Conservation (phyloP, 768 basidiomycete genomes). For the Tephrocybe sp. region DNA sequence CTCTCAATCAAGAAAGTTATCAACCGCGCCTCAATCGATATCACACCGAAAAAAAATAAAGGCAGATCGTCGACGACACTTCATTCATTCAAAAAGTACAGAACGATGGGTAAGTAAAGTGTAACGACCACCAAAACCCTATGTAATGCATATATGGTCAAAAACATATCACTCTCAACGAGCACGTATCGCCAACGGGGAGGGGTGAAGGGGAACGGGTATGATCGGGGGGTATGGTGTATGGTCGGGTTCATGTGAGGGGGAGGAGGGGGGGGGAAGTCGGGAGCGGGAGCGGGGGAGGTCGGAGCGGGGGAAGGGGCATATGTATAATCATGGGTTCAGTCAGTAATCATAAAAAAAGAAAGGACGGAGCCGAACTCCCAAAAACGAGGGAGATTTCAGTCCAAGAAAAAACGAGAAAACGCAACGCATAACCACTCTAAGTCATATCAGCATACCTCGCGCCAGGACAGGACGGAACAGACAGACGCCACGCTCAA, state of each 20-base stretch:
- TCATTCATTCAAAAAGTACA: conserved; percentile 17
- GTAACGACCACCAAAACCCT: conserved; percentile 53
- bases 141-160: conserved; percentile 1
- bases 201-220: conserved; percentile 12
- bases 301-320: conserved; percentile 32
- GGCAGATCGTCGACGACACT: conserved; percentile 26
- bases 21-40: too few species aligned
- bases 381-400: too few species aligned
- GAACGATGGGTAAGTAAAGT: too few species aligned
- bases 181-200: conserved; percentile 27
- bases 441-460: not conserved
- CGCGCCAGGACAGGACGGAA: too few species aligned
- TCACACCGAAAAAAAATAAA: too few species aligned
- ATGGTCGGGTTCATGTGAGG: too few species aligned
- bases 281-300: not conserved
- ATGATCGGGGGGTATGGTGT: too few species aligned
- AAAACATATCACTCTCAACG: conserved; percentile 11
- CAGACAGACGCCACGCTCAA: not conserved
- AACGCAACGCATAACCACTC: conserved; percentile 9
- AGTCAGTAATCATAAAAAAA: conserved; percentile 36
- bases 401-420: conserved; percentile 24
- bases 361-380: conserved; percentile 49
- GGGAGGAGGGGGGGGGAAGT: not conserved
- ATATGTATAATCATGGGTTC: too few species aligned
- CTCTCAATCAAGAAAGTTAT: too few species aligned